phyloP scores from a whole-genome alignment of 768 basidiomycete genomes.

The Leccinellum albellum region DNA sequence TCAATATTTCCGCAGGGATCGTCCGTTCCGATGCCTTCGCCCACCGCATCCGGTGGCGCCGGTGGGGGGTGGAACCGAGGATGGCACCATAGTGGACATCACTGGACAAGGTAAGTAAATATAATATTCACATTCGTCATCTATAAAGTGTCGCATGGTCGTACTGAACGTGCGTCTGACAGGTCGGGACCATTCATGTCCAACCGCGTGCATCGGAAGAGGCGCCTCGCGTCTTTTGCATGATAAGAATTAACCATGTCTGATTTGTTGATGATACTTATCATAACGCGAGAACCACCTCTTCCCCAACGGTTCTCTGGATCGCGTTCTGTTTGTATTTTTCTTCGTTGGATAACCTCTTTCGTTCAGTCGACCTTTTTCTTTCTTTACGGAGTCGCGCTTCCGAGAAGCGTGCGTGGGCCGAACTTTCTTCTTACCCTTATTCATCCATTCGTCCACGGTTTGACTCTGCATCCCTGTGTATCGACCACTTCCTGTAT shows the following conservation, averaged over 20 bases:
- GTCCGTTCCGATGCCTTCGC: background rate
- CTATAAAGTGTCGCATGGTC: background rate
- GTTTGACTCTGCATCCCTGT: background rate
- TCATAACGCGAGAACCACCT: background rate
- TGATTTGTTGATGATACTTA: background rate
- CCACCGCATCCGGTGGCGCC: background rate
- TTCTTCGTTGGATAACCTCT: background rate
- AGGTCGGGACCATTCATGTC: background rate
- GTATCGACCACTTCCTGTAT: background rate
- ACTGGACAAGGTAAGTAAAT: constrained; percentile 4
- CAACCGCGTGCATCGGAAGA: constrained; percentile 7
- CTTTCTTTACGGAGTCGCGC: background rate
- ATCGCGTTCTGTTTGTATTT: background rate
- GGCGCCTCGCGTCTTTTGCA: background rate
- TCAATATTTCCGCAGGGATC: background rate
- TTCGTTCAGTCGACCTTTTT: background rate
- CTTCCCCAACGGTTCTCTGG: background rate
- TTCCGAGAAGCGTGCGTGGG: background rate
- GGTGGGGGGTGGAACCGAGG: background rate
- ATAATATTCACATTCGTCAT: background rate
- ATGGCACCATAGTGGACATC: background rate
- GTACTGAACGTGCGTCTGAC: background rate
- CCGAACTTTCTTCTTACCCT: background rate
- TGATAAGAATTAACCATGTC: background rate
- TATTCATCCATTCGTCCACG: background rate